Percentiles rank a stretch among this genome's conserved stretches.
Evolutionary conservation across 768 basidiomycete species (phyloP).

Genomic region (Nevesoporus exiguus): DNA sequence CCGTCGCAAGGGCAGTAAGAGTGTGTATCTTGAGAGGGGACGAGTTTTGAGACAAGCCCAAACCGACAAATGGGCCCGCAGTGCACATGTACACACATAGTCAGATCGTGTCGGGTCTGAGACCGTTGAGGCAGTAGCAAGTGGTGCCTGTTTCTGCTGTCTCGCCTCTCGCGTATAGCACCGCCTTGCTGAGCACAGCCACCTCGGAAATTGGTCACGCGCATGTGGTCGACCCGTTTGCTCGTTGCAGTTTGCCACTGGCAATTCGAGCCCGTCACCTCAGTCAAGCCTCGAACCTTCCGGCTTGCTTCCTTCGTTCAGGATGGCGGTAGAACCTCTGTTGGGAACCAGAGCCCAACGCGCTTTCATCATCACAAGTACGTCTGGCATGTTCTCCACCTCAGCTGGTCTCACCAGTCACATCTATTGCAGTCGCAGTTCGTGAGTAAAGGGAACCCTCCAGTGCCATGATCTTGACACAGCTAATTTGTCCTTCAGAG

Average conservation of each 20-base stretch:
- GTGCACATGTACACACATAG: too few species aligned
- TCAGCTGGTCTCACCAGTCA: conserved; percentile 2
- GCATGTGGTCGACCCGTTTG: too few species aligned
- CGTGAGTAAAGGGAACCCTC: conserved; percentile 47
- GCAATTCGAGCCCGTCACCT: conserved; percentile 9
- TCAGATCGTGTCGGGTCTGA: too few species aligned
- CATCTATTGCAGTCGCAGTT: conserved; percentile 42
- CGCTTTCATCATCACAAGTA: conserved; percentile 70
- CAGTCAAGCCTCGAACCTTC: conserved; percentile 7
- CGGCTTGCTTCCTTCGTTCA: conserved; percentile 18
- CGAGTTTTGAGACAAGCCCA: conserved; percentile 39
- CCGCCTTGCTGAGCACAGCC: conserved; percentile 17
- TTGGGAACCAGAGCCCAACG: conserved; percentile 70
- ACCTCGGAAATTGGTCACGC: background rate
- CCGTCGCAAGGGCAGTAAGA: conserved; percentile 47
- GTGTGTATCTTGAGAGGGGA: conserved; percentile 44
- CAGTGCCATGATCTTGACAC: background rate
- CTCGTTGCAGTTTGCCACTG: background rate
- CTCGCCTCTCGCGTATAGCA: background rate
- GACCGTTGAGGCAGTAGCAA: too few species aligned
- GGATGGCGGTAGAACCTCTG: conserved; percentile 70
- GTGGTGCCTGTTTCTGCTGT: too few species aligned
- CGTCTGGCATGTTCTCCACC: conserved; percentile 24
- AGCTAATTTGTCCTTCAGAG: conserved; percentile 42
- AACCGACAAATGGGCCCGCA: too few species aligned